These are phyloP conservation scores for Nothophytophthora sp. DNA, from an alignment of 352 stramenopile genomes.

Conservation along the genomic window DNA sequence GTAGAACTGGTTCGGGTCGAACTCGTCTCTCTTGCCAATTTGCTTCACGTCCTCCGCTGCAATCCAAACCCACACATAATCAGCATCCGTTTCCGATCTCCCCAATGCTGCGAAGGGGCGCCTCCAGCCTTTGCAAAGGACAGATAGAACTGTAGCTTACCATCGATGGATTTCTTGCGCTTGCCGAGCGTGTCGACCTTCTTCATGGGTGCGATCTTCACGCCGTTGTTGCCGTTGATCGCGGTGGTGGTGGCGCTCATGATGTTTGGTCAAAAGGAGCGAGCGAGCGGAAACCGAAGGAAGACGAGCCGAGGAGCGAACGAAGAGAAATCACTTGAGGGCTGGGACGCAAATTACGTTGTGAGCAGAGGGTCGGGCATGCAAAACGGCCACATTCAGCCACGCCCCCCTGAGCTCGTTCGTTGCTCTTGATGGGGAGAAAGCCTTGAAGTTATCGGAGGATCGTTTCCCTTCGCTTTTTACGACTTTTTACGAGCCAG, in stretches of 20 bases:
- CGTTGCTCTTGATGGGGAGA: constrained; percentile 20
- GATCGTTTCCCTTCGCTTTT: constrained; percentile 11
- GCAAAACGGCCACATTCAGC: too few species aligned
- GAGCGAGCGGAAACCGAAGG: not conserved
- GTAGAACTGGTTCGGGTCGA: constrained; percentile 87
- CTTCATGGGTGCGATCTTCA: constrained; percentile 53
- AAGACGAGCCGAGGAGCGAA: too few species aligned
- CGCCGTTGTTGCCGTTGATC: not conserved
- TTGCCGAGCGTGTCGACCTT: constrained; percentile 87
- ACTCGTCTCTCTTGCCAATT: constrained; percentile 85
- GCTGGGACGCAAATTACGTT: constrained; percentile 41
- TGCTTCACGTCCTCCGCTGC: constrained; percentile 80
- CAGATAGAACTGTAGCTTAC: constrained; percentile 23
- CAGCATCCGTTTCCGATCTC: constrained; percentile 1
- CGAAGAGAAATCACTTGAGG: constrained; percentile 25
- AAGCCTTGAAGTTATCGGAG: not conserved
- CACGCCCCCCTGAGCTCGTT: constrained; percentile 16
- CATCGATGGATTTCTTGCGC: constrained; percentile 89
- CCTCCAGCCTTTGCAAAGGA: not conserved
- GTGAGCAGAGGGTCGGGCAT: constrained; percentile 12
- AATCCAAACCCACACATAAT: constrained; percentile 1
- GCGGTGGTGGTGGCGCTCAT: constrained; percentile 14
- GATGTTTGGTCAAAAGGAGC: not conserved
- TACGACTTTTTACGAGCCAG: constrained; percentile 29
- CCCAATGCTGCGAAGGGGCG: too few species aligned